Conservation (phyloP, 164 flowering plant genomes). For the Aristolochia contorta region DNA sequence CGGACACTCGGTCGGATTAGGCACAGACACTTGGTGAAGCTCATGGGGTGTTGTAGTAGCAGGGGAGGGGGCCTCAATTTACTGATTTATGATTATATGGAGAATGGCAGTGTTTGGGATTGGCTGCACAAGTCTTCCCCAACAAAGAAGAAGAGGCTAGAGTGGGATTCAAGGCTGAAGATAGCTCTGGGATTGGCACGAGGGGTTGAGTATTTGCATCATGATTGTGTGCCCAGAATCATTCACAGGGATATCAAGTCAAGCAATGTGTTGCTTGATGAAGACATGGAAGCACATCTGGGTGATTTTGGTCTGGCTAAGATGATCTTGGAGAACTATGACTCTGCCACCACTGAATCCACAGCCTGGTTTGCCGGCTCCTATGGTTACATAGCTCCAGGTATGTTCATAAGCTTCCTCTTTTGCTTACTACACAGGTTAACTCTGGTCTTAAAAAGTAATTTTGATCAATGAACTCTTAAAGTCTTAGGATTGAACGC, state of each 20-base stretch:
- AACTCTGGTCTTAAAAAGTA: too few species aligned
- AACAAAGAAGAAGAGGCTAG: slow-evolving; percentile 39
- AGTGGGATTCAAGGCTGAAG: slow-evolving; percentile 66
- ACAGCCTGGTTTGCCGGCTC: slow-evolving; percentile 82
- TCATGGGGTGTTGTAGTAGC: slow-evolving; percentile 66
- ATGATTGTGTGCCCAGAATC: slow-evolving; percentile 84
- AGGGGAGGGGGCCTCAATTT: slow-evolving; percentile 41
- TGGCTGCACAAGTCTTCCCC: slow-evolving; percentile 54
- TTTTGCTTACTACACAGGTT: too few species aligned
- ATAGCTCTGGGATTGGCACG: slow-evolving; percentile 80
- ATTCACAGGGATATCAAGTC: slow-evolving; percentile 92
- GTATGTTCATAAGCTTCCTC: slow-evolving; percentile 23
- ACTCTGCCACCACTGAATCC: slow-evolving; percentile 52
- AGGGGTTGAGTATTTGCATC: slow-evolving; percentile 91
- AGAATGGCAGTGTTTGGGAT: slow-evolving; percentile 93
- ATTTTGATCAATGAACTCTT: too few species aligned
- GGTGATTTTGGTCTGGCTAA: slow-evolving; percentile 97
- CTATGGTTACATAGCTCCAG: slow-evolving; percentile 97
- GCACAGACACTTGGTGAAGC: slow-evolving; percentile 88
- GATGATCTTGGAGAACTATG: slow-evolving; percentile 31
- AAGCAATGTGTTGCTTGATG: slow-evolving; percentile 78
- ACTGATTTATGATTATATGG: slow-evolving; percentile 91
- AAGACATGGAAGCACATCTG: slow-evolving; percentile 84
- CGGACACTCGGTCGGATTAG: slow-evolving; percentile 80
- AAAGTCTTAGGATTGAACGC: too few species aligned